Base-by-base conservation (phyloP, 805 yeast genomes). In the Clavispora fructus region DNA sequence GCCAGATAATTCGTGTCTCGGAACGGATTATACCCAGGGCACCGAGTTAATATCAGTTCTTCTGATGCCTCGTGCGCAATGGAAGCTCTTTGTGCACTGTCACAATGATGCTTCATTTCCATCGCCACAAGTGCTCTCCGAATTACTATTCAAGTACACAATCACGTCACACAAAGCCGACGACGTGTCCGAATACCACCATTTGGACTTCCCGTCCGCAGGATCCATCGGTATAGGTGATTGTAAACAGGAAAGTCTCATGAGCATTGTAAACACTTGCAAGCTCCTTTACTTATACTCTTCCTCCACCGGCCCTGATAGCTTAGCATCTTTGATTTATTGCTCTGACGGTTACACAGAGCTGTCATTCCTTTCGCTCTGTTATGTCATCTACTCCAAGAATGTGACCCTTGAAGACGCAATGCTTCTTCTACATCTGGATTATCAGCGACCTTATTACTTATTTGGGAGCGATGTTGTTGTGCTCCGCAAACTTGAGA, bases 321-420 rank as follows among this genome's bases (percentile, higher is more conserved):
- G 54, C 3, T 48, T 70, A 42, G 74, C 79, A 3, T 68, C 81
- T 0, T 71, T 91, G 49, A 68, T 91, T 9, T 84, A 81, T 60
- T 89, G 96, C 58, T 78, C 87, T 1, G 97, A 92, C 65, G 98
- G 98, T 0, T 92, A 91, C 63, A 88, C 97, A 0, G 97, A 90
- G 59, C 85, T 91, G 43, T 81, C 96, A 6, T 72, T 92, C n/a
- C 64, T 91, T 35, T 78, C 80, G 0, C 67, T 88, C 31, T 78
- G 90, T 46, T 91, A 78, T 56, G 54, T 85, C 47, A 85, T 92
- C 47, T 92, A 84, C 64, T 62, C 87, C 1, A 77, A 83, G 44
- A 80, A 84, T 35, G 58, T 80, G 16, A 53, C 77, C 0, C 63
- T 87, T 11, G 82, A 85, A 26, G 82, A 84, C 35, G 91, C 90